Evolutionary conservation across 192 early-diverging fungal species (phyloP), one percentile per base, ranked within the genome.

Genomic region (Thamnidium elegans): DNA sequence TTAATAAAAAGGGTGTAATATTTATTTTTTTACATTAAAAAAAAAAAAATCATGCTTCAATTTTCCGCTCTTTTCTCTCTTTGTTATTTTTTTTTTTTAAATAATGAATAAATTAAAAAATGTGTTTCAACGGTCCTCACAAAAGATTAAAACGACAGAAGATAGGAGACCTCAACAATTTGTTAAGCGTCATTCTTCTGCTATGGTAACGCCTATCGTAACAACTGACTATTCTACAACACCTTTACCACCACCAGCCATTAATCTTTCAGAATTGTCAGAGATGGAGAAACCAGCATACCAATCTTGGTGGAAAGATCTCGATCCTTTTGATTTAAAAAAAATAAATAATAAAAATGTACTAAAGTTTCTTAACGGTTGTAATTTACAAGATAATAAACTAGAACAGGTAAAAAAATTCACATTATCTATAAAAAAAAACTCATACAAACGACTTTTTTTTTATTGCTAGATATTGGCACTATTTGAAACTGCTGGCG

Each of bases 221-320:
- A 39, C 19, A 15, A 17, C 43, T 13, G 53, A 55, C n/a, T 15
- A n/a, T 30, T 17, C 46, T 34, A 19, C 30, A 8, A 4, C 9
- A 1, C 56, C 56, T 11, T 44, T 17, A 15, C 34, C 31, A 23
- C 32, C 63, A 54, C 63, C 63, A 9, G 39, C 20, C 23, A 64
- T 64, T 10, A 36, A 13, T 17, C 42, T 64, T 4, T 0, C 14
- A 7, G 63, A 64, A 26, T 19, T 61, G 31, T 62, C 67, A 19
- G 67, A 68, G 20, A 51, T 23, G 50, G 67, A 68, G 19, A 48
- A 54, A 15, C 6, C 17, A 3, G 56, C 48, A 8, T 71, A 66
- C 65, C 19, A 19, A 10, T 62, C 68, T 19, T 75, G 74, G 74
- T 75, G 68, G 68, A 70, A 75, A 21, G 68, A 67, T 26, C 54